Conservation (phyloP, 192 early-diverging fungal species). For the Backusella westeae region DNA sequence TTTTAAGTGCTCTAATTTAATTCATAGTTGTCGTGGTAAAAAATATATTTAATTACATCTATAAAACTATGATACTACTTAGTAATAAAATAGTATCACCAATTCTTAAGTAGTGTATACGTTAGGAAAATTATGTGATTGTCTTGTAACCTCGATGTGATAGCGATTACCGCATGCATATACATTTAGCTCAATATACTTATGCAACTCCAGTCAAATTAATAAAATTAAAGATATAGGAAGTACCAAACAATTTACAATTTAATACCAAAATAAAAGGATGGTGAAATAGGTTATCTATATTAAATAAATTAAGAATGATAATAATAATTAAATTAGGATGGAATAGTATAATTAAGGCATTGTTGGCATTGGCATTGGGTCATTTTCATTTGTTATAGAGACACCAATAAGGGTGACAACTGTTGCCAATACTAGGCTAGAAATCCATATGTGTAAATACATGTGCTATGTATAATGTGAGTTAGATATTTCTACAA, state of each 20-base stretch:
- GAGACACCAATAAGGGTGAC: neutral
- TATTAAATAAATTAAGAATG: neutral
- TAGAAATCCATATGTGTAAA: neutral
- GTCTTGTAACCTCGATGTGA: no score
- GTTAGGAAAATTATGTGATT: no score
- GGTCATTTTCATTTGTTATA: constrained; percentile 17
- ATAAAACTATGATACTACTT: no score
- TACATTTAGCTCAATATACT: neutral
- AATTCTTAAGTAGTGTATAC: no score
- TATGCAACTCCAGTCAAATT: neutral
- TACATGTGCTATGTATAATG: neutral
- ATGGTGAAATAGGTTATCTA: neutral
- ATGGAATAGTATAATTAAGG: neutral
- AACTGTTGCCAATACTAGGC: neutral
- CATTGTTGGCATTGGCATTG: constrained; percentile 9
- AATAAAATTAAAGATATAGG: neutral
- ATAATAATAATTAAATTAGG: neutral
- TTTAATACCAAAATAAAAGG: neutral
- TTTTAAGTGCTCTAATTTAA: no score
- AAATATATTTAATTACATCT: no score
- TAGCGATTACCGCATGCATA: neutral
- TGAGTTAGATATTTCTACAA: neutral
- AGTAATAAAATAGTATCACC: no score
- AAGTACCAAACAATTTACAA: neutral
- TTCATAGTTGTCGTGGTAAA: no score